Percentiles rank a stretch among this genome's conserved stretches.
These are phyloP conservation scores for Cyberlindnera mycetangii DNA, from an alignment of 805 yeast species.

Conservation along the genomic window DNA sequence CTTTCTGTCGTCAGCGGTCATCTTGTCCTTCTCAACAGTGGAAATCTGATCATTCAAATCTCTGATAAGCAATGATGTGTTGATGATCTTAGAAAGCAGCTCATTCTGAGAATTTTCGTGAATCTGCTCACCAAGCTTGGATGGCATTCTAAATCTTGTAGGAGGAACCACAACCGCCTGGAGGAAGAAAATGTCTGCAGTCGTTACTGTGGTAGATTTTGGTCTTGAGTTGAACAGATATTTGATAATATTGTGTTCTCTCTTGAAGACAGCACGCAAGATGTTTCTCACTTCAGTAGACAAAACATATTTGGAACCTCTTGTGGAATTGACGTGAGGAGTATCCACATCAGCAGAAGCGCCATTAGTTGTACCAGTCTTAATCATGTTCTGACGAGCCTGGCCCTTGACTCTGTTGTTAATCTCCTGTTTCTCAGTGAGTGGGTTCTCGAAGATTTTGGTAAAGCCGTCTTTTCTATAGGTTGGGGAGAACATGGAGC, in stretches of 20 bases:
- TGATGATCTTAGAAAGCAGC: constrained; percentile 72
- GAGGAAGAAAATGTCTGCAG: constrained; percentile 85
- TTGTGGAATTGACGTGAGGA: constrained; percentile 36
- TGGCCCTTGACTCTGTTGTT: constrained; percentile 83
- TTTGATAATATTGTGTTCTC: constrained; percentile 66
- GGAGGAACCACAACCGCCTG: constrained; percentile 92
- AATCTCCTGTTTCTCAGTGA: constrained; percentile 75
- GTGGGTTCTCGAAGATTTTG: constrained; percentile 85
- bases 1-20: constrained; percentile 68
- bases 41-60: constrained; percentile 86
- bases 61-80: constrained; percentile 76
- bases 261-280: constrained; percentile 68
- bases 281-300: constrained; percentile 85
- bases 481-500: constrained; percentile 92
- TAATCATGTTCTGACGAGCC: constrained; percentile 68
- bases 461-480: constrained; percentile 94
- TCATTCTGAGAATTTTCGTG: constrained; percentile 95
- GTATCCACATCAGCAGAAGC: constrained; percentile 26
- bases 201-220: constrained; percentile 39
- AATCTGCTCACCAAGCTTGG: constrained; percentile 92
- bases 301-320: constrained; percentile 81
- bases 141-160: constrained; percentile 94
- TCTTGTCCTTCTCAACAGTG: constrained; percentile 53
- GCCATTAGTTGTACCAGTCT: constrained; percentile 26
- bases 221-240: constrained; percentile 85